Base-by-base conservation (phyloP, 192 early-diverging fungal genomes). In the Coemansia sp. region DNA sequence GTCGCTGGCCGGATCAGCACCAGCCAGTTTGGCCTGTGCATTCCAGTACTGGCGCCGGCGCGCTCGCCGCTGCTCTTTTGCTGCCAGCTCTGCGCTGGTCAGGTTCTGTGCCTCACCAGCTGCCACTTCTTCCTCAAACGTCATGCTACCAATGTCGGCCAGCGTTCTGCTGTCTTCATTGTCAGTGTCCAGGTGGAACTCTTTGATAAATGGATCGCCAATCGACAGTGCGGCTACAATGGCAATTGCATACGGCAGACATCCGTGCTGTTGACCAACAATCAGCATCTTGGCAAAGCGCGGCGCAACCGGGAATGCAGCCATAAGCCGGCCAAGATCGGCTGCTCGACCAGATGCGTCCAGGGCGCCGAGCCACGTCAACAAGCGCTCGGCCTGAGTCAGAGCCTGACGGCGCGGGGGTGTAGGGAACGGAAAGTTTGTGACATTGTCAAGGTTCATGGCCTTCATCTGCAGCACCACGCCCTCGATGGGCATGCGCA, bases 381-480 rank as follows among this genome's bases (percentile, higher is more conserved):
- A 77, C 57, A 91, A 62, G 39, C 88, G 89, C 75, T 98, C 94
- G 7, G 95, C 93, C 43, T 89, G 84, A 11, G 69, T 67, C 60
- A 99, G 80, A 38, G 88, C 87, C 2, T 87, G 69, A 5, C 83
- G 72, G 35, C 85, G 86, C 32, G 97, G 97, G 32, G 94, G 92
- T 8, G 96, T 98, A 5, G 96, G 96, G 82, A 98, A 99, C 29
- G 97, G 97, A 73, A 99, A 99, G 65, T 93, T 93, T 63, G 88
- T 81, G 7, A 99, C 94, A 60, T 93, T 91, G 60, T 95, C 89
- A 63, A 99, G 92, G 60, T 91, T 88, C 96, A 99, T 99, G 15
- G 89, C 78, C 82, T 99, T 99, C 96, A 99, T 98, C 66, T 93
- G 92, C 49, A 99, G 82, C 7, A 98, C 93, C 10, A 98, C 93